Evolutionary conservation across 1,284 basidiomycete genomes (phyloP).

Genomic region (Rhodotorula sp.): DNA sequence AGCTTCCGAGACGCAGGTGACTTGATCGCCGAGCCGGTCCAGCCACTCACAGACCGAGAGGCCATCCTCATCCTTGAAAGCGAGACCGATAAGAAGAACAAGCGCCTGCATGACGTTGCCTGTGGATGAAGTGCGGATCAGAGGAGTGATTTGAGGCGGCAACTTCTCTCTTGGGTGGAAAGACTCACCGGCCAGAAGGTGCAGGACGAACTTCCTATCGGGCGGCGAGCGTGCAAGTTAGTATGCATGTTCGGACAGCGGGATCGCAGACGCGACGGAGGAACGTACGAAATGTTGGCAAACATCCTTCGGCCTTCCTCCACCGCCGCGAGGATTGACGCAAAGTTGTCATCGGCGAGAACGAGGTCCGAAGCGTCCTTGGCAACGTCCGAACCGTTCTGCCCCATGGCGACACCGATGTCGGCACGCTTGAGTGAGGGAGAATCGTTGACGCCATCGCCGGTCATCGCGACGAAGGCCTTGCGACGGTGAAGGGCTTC

Average conservation of each 20-base stretch:
- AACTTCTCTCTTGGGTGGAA: neutral
- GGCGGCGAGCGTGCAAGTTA: no score
- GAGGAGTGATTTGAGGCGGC: neutral
- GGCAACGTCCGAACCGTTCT: slow-evolving; percentile 66
- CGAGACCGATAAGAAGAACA: slow-evolving; percentile 60
- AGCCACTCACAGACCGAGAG: slow-evolving; percentile 53
- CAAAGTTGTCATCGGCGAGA: slow-evolving; percentile 69
- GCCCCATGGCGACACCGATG: slow-evolving; percentile 62
- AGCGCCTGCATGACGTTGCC: slow-evolving; percentile 59
- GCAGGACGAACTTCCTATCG: slow-evolving; percentile 43
- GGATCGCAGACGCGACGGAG: neutral
- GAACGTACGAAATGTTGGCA: slow-evolving; percentile 48
- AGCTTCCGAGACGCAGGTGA: neutral
- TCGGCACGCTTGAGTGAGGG: slow-evolving; percentile 60
- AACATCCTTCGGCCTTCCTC: slow-evolving; percentile 61
- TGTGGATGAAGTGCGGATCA: neutral
- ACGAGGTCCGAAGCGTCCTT: slow-evolving; percentile 63
- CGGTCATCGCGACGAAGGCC: slow-evolving; percentile 43
- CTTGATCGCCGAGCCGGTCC: no score
- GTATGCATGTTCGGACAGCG: slow-evolving; percentile 48
- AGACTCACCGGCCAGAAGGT: slow-evolving; percentile 51
- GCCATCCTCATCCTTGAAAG: slow-evolving; percentile 60
- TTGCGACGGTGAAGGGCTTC: slow-evolving; percentile 58
- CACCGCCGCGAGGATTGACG: slow-evolving; percentile 65
- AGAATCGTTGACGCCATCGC: slow-evolving; percentile 56